Percentiles rank a stretch among this genome's conserved stretches.
Conservation (phyloP, 2,329 filamentous ascomycete species). For the Cercospora nicotianae region DNA sequence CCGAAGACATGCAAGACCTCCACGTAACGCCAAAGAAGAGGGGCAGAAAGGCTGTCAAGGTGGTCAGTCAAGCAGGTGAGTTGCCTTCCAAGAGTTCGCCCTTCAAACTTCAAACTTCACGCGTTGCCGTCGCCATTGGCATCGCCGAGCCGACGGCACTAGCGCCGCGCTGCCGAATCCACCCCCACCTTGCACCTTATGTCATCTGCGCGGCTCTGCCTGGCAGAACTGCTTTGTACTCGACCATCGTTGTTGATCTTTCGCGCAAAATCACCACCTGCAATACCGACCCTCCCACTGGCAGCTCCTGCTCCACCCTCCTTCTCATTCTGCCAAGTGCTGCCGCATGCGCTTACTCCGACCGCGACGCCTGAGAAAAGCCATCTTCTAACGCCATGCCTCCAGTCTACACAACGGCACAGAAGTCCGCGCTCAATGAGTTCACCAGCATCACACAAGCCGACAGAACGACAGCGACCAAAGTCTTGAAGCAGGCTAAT, state of each 20-base stretch:
- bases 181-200: slow-evolving; percentile 2
- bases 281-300: background rate
- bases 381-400: slow-evolving; percentile 42
- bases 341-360: background rate
- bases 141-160: background rate
- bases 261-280: background rate
- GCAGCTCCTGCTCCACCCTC: background rate
- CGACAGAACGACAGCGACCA: slow-evolving; percentile 48
- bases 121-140: background rate
- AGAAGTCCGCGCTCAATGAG: slow-evolving; percentile 49
- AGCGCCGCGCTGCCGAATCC: background rate
- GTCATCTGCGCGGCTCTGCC: background rate
- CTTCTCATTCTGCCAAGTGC: background rate
- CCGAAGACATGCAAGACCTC: background rate
- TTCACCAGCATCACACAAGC: slow-evolving; percentile 48
- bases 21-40: slow-evolving; percentile 3
- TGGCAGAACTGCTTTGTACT: background rate
- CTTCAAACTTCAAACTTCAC: background rate
- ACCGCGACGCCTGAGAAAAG: background rate
- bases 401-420: slow-evolving; percentile 47
- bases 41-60: background rate
- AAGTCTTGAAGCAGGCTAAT: slow-evolving; percentile 47
- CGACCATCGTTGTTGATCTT: background rate
- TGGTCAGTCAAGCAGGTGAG: slow-evolving; percentile 1
- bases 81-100: background rate